Base-by-base conservation (phyloP, 1,139 yeast species). In the Zhuliangozyma blackwelliae region DNA sequence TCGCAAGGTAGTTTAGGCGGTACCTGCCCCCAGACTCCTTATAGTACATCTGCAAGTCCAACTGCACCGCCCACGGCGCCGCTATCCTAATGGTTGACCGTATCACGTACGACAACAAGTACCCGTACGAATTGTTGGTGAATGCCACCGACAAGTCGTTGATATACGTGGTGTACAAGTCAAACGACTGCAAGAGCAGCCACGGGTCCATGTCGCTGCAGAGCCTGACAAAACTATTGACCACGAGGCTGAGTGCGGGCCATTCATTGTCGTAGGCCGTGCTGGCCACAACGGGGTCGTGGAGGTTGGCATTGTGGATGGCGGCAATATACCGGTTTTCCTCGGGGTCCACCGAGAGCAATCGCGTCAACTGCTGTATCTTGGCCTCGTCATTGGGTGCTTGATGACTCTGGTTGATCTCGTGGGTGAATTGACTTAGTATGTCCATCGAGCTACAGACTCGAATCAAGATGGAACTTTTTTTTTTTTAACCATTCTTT, bases 71-170 rank as follows among this genome's bases (percentile, higher is more conserved):
- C 48, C 79, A 46, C 4, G 82, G 81, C 1, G 79, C 52, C 0
- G 79, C 53, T 7, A 62, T 44, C 1, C 59, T 57, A 2, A 77
- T 64, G 0, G 76, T 51, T 4, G 63, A 63, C 28, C 61, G 58
- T 8, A 82, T 62, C 2, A 76, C 54, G 1, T 54, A 51, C n/a
- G 76, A 63, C 29, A 83, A 50, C 20, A 73, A 52, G 28, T 67
- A 63, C 3, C 86, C 88, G 26, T 66, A 59, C n/a, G 57, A 59
- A 35, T 57, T 60, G 47, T 80, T 79, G 47, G 70, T 67, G 50
- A 82, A 76, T 1, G 88, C 84, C 6, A 75, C 60, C 9, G 84
- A 72, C 30, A 83, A 52, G 41, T 77, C 76, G 38, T 74, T 74
- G 32, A 77, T 56, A 46, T 66, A 78, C 21, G 60, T 59, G 5